Evolutionary conservation across 1,139 yeast genomes (phyloP).

Genomic region (Saccharomycopsis hybrid): DNA sequence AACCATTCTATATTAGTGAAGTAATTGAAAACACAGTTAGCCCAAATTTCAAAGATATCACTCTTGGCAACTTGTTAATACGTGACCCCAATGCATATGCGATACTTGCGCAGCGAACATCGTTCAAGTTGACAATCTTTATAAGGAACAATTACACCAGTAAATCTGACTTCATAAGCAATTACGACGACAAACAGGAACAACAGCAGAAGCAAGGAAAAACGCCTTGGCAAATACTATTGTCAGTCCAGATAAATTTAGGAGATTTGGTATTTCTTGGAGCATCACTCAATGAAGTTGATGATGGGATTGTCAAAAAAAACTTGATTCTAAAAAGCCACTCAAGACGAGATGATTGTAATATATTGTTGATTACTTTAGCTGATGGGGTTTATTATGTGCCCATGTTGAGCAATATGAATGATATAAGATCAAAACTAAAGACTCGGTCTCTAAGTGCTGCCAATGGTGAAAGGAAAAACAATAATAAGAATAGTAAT

Average conservation of each 20-base stretch:
- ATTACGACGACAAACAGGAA: no score
- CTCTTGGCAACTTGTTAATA: constrained; percentile 1
- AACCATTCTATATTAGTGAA: constrained; percentile 20
- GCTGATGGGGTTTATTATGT: constrained; percentile 17
- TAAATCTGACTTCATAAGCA: no score
- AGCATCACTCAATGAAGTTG: not conserved
- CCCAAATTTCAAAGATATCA: constrained; percentile 17
- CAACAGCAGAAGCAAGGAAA: not conserved
- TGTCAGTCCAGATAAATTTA: constrained; percentile 2
- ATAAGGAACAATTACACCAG: not conserved
- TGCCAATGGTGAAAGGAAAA: not conserved
- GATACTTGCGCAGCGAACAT: not conserved
- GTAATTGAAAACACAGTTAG: not conserved
- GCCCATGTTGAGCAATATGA: constrained; percentile 3
- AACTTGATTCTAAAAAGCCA: not conserved
- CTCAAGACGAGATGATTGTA: not conserved
- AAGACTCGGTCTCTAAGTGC: not conserved
- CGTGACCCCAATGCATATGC: not conserved
- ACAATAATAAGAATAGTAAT: not conserved
- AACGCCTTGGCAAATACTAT: constrained; percentile 8
- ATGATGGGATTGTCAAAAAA: not conserved
- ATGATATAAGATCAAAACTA: constrained; percentile 7
- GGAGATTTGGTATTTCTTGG: constrained; percentile 8
- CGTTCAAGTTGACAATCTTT: constrained; percentile 13
- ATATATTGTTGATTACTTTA: constrained; percentile 9